Evolutionary conservation across 2,329 filamentous ascomycete species (phyloP), one percentile per base, ranked within the genome.

Genomic region (Cyphellophora europaea): DNA sequence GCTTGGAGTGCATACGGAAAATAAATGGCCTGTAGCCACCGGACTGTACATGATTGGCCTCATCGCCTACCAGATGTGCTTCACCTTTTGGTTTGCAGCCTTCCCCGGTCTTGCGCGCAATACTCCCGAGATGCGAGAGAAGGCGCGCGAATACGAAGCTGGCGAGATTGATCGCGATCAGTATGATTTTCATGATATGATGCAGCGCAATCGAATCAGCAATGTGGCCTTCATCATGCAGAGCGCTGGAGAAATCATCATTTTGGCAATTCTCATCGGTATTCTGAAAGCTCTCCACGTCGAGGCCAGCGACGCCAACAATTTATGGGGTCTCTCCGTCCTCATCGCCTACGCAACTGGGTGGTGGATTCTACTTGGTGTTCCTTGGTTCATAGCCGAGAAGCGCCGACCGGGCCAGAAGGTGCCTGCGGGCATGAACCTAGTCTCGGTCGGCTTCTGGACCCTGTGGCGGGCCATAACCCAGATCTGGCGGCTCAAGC

Each of bases 81-180:
- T 81, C 32, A 81, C 77, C 0, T 82, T 80, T 52, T 82, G 77
- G 74, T 79, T 75, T 0, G 76, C 78, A 0, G 75, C 77, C 0
- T 77, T 77, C 38, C 72, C 73, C 3, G 64, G 70, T 0, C 55
- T 77, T 5, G 71, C 73, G 4, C 55, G 72, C 5, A 74, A 76
- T 44, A 72, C 69, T 1, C 48, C 53, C 1, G 59, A 68, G 15
- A 56, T 76, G 49, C 59, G 72, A 16, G 53, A 57, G 2, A 66
- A 65, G 35, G 70, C 71, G 4, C 58, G 63, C 19, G 58, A 63
- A n/a, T 70, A 65, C 33, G 61, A 61, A 14, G 55, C 61, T 2
- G 68, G 74, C 3, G 58, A 57, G 1, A 76, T 82, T 28, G 65
- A 63, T 2, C 63, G 71, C 5, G 66, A 67, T 2, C 70, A 81